Evolutionary conservation across 805 yeast genomes (phyloP), one percentile per base, ranked within the genome.

Genomic region (Nakazawaea ernobii): DNA sequence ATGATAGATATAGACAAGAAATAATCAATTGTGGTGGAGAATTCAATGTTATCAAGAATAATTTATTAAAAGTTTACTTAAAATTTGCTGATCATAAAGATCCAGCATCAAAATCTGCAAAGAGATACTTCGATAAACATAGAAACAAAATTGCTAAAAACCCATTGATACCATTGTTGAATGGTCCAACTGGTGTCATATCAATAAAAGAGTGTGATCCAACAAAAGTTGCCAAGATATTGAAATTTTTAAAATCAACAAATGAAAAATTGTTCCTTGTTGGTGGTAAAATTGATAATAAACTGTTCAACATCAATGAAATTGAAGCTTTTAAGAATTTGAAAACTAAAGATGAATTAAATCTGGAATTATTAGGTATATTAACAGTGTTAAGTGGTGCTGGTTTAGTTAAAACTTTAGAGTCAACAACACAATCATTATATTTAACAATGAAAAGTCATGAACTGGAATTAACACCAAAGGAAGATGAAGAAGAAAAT

Each of bases 381-480:
- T 77, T 92, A 59, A 82, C 91, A n/a, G 68, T 85, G 48, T 72
- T 87, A 53, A 87, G 96, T 49, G 98, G 97, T 59, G 91, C 88
- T 39, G 95, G 95, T 9, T 74, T 92, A 61, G 95, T 86, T 10
- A 79, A 78, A 67, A 87, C 96, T 14, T 74, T 92, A 60, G 84
- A 85, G 66, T 62, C 84, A 15, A 71, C 87, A n/a, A 67, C 86
- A 13, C 79, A 80, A 53, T 67, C 70, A 49, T 75, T 91, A 56
- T 87, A 87, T 59, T 69, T 89, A 65, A 86, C 95, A 8, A 66
- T 91, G 65, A 84, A 86, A 51, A 72, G 82, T 49, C 85, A 82
- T 55, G 62, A 58, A 39, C 50, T 55, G 24, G 66, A 62, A 48
- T 33, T 63, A 37, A 66, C 62, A 45, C 35, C 36, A 41, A 32